Conservation (phyloP, 257 asterid genomes). For the Nicotiana tomentosiformis region DNA sequence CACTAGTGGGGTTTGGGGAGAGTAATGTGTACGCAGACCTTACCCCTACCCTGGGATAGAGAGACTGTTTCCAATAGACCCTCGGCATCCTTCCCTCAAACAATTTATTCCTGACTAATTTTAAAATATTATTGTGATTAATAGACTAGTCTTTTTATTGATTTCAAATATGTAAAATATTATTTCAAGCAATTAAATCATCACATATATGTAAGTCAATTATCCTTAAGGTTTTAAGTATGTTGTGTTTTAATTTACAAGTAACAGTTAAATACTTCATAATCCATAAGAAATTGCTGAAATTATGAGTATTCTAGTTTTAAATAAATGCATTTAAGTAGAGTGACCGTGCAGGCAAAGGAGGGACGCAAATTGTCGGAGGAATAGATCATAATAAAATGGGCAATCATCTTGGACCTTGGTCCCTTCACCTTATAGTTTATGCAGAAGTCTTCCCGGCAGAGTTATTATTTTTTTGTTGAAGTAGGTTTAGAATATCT, state of each 20-base stretch:
- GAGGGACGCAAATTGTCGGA: neutral
- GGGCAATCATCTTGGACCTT: neutral
- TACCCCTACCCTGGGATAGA: too few relatives aligned
- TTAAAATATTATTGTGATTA: neutral
- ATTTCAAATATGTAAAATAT: neutral
- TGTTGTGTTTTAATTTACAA: neutral
- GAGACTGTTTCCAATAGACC: too few relatives aligned
- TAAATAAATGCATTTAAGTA: neutral
- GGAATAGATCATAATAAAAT: neutral
- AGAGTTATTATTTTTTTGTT: neutral
- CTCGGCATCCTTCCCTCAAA: neutral
- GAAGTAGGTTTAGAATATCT: slow-evolving; percentile 9
- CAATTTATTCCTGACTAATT: neutral
- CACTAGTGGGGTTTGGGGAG: too few relatives aligned
- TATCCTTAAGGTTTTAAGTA: neutral
- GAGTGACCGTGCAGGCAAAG: slow-evolving; percentile 13
- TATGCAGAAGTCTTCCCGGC: neutral
- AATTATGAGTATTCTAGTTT: neutral
- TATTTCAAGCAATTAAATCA: neutral
- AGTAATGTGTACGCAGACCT: too few relatives aligned
- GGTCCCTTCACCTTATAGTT: neutral
- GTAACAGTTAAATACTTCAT: neutral
- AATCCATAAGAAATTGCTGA: neutral
- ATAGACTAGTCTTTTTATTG: neutral
- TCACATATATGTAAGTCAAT: neutral